Conservation (phyloP, 768 basidiomycete species). For the Lanmaoa pseudosensibilis region DNA sequence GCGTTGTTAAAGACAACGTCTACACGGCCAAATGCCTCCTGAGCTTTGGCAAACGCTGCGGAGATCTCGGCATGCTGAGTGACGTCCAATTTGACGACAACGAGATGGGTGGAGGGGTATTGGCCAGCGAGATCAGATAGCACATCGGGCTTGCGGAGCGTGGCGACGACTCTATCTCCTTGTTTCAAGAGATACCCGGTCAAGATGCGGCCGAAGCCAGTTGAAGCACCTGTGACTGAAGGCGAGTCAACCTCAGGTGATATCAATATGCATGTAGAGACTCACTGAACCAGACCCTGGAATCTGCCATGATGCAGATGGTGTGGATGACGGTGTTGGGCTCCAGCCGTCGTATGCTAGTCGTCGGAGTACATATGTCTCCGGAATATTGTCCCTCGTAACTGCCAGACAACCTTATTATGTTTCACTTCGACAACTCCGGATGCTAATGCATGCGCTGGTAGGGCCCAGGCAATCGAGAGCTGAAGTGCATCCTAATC, state of each 20-base stretch:
- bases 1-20: conserved; percentile 43
- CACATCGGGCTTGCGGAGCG: conserved; percentile 40
- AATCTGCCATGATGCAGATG: neutral
- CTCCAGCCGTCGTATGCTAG: too few relatives aligned
- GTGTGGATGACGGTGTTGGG: too few relatives aligned
- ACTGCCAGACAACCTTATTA: too few relatives aligned
- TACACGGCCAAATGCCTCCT: conserved; percentile 33
- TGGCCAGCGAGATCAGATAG: conserved; percentile 30
- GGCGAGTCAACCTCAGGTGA: neutral
- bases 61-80: conserved; percentile 23
- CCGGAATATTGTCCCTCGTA: too few relatives aligned
- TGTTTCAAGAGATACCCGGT: conserved; percentile 33
- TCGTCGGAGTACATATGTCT: too few relatives aligned
- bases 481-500: too few relatives aligned
- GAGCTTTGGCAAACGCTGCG: conserved; percentile 29
- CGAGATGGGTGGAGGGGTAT: conserved; percentile 22
- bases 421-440: too few relatives aligned
- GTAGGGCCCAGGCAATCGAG: too few relatives aligned
- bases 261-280: neutral
- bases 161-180: conserved; percentile 43
- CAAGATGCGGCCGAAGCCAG: conserved; percentile 42
- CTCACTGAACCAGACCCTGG: neutral
- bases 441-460: too few relatives aligned
- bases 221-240: conserved; percentile 40
- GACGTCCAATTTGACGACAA: conserved; percentile 35